A percentile compares a stretch with the other conserved stretches of the same genome.
These are phyloP conservation scores for Sophora flavescens DNA, from an alignment of 306 rosid genomes.

Conservation along the genomic window DNA sequence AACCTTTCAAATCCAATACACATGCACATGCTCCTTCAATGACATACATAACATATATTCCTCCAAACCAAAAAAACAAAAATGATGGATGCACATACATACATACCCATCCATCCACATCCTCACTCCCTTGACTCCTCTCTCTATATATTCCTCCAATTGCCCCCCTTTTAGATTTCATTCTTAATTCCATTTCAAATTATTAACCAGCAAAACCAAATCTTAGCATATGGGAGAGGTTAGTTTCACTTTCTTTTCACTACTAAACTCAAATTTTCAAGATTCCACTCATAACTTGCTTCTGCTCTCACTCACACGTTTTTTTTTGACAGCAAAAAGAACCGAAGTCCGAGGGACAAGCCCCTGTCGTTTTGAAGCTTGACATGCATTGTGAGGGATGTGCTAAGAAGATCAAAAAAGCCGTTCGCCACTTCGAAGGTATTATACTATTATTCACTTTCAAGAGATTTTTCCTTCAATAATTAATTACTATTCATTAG, in stretches of 20 bases:
- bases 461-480: no score
- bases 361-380: slow-evolving; percentile 64
- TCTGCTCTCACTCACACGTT: background rate
- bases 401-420: slow-evolving; percentile 71
- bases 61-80: no score
- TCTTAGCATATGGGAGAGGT: slow-evolving; percentile 61
- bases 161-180: slow-evolving; percentile 4
- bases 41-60: no score
- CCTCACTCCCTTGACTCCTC: background rate
- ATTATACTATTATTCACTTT: background rate
- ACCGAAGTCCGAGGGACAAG: slow-evolving; percentile 49
- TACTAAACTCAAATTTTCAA: background rate
- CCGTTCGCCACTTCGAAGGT: slow-evolving; percentile 66
- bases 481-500: no score
- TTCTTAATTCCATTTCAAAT: slow-evolving; percentile 32
- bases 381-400: slow-evolving; percentile 95
- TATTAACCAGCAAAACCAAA: background rate
- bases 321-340: slow-evolving; percentile 47
- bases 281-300: background rate
- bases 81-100: no score
- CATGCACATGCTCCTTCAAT: no score
- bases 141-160: slow-evolving; percentile 35
- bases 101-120: no score
- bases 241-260: slow-evolving; percentile 28
- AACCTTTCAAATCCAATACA: no score